phyloP scores from a whole-genome alignment of 495 filamentous ascomycete genomes.

The Penicillium angulare region DNA sequence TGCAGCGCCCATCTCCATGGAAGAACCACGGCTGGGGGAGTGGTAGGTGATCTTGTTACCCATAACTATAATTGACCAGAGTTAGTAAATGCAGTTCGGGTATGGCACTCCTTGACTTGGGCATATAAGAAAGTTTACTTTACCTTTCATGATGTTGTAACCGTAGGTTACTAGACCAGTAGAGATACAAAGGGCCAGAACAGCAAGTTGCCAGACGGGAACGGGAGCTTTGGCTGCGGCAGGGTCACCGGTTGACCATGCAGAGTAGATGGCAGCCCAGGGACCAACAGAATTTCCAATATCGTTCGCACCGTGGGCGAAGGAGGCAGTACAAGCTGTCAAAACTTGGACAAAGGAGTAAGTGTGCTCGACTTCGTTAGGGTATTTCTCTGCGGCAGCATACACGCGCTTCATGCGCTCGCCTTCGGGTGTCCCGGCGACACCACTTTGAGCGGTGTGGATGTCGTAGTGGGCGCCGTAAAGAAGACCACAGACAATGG shows the following conservation, averaged over 20 bases:
- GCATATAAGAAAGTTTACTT: background rate
- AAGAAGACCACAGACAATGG: slow-evolving; percentile 51
- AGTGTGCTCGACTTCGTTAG: slow-evolving; percentile 73
- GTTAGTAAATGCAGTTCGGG: slow-evolving; percentile 26
- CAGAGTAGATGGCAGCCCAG: slow-evolving; percentile 65
- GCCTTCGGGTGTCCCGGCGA: slow-evolving; percentile 63
- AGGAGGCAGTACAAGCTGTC: slow-evolving; percentile 72
- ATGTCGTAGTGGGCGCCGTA: slow-evolving; percentile 75
- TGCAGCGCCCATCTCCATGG: slow-evolving; percentile 66
- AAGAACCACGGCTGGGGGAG: slow-evolving; percentile 58
- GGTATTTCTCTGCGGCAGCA: slow-evolving; percentile 59
- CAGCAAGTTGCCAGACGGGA: slow-evolving; percentile 59
- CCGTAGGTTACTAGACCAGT: slow-evolving; percentile 61
- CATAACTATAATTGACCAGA: slow-evolving; percentile 43
- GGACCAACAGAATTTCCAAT: slow-evolving; percentile 75
- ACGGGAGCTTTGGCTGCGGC: slow-evolving; percentile 49
- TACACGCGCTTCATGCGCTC: slow-evolving; percentile 62
- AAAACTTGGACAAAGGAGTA: slow-evolving; percentile 75
- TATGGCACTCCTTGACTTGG: background rate
- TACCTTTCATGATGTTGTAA: slow-evolving; percentile 68
- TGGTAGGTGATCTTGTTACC: slow-evolving; percentile 69
- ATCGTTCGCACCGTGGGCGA: slow-evolving; percentile 81
- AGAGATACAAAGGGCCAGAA: slow-evolving; percentile 51
- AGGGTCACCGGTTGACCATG: slow-evolving; percentile 58
- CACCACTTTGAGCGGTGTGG: slow-evolving; percentile 63